Evolutionary conservation across 805 yeast genomes (phyloP), one percentile per base, ranked within the genome.

Genomic region (Cyberlindnera maritima): DNA sequence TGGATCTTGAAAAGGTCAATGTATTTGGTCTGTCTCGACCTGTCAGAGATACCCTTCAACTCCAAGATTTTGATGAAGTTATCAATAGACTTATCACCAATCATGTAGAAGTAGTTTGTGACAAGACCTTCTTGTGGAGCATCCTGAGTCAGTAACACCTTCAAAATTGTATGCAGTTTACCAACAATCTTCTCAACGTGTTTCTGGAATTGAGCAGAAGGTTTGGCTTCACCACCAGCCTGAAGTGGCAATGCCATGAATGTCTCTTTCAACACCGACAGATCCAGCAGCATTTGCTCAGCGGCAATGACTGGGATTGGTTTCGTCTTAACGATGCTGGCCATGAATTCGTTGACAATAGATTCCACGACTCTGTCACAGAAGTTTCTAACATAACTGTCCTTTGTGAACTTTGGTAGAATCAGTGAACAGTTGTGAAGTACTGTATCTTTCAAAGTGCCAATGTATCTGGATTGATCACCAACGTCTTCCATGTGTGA

Each of bases 211-310:
- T 68, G 64, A 17, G 58, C 32, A 11, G 68, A 56, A 2, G 59
- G 44, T 7, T 39, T 46, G 14, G 36, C 18, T 1, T 50, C 54
- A 4, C 50, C 54, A 8, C 52, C 55, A 4, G 52, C 47, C 17
- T 49, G 43, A 13, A 48, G 39, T 20, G 64, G 63, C 20, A 61
- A 33, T 39, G 48, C 54, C 37, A 59, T 28, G 36, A 88, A 72
- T 23, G 77, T 69, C 23, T 72, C 70, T 58, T 85, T 86, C 57
- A 92, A 63, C 9, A 77, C 72, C 34, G 83, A 81, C 2, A 86
- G 60, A 66, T 92, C 99, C 19, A 86, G 68, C 34, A 84, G 68
- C 59, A 92, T 71, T 62, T 92, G 97, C 62, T 91, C 96, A 3
- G 92, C 85, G 58, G 76, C 75, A 12, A 81, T 70, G 34, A 83